Percentiles rank a stretch among this genome's conserved stretches.
phyloP scores from a whole-genome alignment of 2,329 filamentous ascomycete species.

The Beauveria australis region DNA sequence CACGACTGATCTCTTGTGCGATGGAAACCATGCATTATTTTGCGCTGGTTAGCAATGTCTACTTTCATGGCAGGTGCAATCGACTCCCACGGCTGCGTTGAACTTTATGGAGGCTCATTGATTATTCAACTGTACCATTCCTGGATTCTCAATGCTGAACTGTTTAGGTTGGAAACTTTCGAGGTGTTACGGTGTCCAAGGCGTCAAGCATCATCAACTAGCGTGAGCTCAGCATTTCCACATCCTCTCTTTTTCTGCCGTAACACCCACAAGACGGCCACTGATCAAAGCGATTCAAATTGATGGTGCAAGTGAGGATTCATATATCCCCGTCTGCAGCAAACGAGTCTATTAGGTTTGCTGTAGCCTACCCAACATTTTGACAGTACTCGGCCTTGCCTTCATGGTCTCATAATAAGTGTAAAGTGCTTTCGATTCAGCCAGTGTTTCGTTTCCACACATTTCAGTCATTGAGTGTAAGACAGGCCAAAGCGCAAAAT shows the following conservation, averaged over 20 bases:
- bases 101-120: background rate
- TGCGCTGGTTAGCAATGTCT: background rate
- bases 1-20: background rate
- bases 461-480: conserved; percentile 36
- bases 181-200: conserved; percentile 3
- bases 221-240: background rate
- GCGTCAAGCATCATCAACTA: background rate
- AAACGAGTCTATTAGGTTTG: background rate
- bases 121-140: background rate
- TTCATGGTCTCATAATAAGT: conserved; percentile 30
- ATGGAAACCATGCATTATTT: background rate
- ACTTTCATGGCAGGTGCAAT: background rate
- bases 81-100: conserved; percentile 1
- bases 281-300: background rate
- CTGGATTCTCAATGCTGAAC: background rate
- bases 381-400: conserved; percentile 16
- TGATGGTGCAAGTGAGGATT: background rate
- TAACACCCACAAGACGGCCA: background rate
- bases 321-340: background rate
- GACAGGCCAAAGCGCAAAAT: conserved; percentile 51
- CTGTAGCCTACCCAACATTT: conserved; percentile 13
- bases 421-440: conserved; percentile 22
- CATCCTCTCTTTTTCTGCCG: background rate
- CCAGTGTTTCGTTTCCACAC: conserved; percentile 24
- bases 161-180: background rate